Evolutionary conservation across 1,139 yeast genomes (phyloP).

Genomic region (Blastobotrys proliferans): DNA sequence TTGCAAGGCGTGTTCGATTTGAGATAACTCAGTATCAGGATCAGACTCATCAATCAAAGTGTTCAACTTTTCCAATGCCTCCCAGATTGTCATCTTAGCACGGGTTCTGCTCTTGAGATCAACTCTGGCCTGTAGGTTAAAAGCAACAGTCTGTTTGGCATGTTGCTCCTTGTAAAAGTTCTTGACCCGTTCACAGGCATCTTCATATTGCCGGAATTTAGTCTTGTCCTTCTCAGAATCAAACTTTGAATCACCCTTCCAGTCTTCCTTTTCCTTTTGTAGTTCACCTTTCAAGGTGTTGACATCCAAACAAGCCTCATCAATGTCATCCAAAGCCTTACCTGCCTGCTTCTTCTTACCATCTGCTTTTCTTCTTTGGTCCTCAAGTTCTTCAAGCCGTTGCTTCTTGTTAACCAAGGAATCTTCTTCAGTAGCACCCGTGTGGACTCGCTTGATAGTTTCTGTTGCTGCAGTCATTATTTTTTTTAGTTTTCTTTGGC

Average conservation of each 20-base stretch:
- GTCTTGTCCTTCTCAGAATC: conserved; percentile 28
- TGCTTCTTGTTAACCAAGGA: not conserved
- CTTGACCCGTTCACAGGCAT: conserved; percentile 66
- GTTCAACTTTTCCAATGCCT: conserved; percentile 59
- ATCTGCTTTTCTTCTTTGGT: not conserved
- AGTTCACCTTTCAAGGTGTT: conserved; percentile 33
- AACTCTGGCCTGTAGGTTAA: conserved; percentile 65
- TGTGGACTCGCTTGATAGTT: too few species aligned
- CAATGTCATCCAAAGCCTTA: conserved; percentile 23
- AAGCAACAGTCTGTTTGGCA: conserved; percentile 66
- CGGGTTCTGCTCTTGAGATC: conserved; percentile 62
- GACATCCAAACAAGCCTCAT: conserved; percentile 35
- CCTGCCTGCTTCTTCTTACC: not conserved
- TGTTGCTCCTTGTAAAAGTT: conserved; percentile 67
- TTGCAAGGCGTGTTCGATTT: conserved; percentile 71
- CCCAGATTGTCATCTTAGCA: conserved; percentile 70
- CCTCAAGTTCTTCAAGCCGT: not conserved
- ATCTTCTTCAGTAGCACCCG: too few species aligned
- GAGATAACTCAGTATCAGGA: conserved; percentile 71
- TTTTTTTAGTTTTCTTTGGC: too few species aligned
- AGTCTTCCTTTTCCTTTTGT: conserved; percentile 4
- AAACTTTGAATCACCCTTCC: conserved; percentile 23
- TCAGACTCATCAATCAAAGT: conserved; percentile 66
- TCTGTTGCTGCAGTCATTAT: too few species aligned
- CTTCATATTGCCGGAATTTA: conserved; percentile 60